Base-by-base conservation (phyloP, 495 filamentous ascomycete genomes). In the Penicillium tannophilum region DNA sequence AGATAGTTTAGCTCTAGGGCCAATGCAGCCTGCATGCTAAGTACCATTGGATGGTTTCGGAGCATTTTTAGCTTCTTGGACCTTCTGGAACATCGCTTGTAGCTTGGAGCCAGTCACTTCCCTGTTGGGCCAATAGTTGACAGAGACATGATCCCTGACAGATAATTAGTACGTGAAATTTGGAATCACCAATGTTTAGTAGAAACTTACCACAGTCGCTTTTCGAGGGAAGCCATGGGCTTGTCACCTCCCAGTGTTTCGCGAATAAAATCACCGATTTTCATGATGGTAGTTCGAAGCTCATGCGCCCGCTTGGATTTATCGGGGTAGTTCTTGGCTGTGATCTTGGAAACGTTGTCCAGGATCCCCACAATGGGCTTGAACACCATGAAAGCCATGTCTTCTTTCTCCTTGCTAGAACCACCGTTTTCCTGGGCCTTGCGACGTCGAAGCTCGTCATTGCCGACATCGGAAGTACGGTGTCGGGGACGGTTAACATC, bases 351-450 rank as follows among this genome's bases (percentile, higher is more conserved):
- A 4, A 91, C 79, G 35, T 76, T 75, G 51, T 79, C 79, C 7
- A 92, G 71, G 56, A 83, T 86, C 11, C 81, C 75, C 50, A 76
- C 78, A 46, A 88, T 82, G 12, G 85, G 88, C 55, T 79, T 82
- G 67, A 90, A 80, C 50, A 87, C 74, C 60, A 74, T 71, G 55
- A 76, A 77, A n/a, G 85, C 72, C 74, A 85, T 81, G 42, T 78
- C 77, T 51, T 84, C 77, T 7, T 49, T 49, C 54, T 84, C 80
- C 50, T 70, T 81, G 57, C 60, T 76, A 42, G 65, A 72, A 60
- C 62, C 68, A 53, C 68, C 78, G 60, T 72, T 77, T 41, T 82
- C 77, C 56, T 67, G 70, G 35, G 63, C 63, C 47, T 75, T 76
- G 46, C 77, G 75, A 16, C 77, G 76, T 51, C 74, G 76, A 44